These are phyloP conservation scores for Dictyostelium capitatum DNA, from an alignment of 78 protist genomes.

Conservation along the genomic window DNA sequence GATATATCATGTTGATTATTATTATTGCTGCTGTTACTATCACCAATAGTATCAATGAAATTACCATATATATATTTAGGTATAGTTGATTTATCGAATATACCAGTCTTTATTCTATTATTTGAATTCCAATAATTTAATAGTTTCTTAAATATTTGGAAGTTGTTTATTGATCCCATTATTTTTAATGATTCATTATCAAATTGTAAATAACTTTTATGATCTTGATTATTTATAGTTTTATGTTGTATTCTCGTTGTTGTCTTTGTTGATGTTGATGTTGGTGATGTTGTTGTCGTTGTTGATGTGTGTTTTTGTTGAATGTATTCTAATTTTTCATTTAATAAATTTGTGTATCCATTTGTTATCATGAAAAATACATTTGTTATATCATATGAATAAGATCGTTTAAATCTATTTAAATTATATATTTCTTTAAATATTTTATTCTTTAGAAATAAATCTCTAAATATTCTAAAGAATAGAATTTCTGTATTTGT, in stretches of 20 bases:
- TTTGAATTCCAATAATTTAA: background rate
- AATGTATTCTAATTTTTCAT: background rate
- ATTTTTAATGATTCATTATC: conserved; percentile 12
- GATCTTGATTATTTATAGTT: background rate
- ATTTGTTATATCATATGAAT: background rate
- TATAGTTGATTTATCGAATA: background rate
- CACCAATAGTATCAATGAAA: no score
- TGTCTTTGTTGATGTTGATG: background rate
- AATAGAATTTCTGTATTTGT: background rate
- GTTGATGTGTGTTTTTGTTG: background rate
- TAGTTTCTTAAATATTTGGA: background rate
- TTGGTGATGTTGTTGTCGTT: no score
- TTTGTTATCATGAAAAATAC: background rate
- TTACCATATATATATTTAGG: background rate
- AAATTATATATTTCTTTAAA: background rate
- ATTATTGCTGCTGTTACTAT: no score
- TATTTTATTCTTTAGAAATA: background rate
- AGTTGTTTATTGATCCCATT: conserved; percentile 1
- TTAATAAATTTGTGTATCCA: background rate
- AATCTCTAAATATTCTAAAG: background rate
- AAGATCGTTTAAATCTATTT: conserved; percentile 8
- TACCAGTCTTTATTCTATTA: background rate
- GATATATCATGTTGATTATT: no score
- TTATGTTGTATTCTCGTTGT: background rate
- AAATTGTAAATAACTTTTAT: background rate